These are phyloP conservation scores for Phytophthora sp. DNA, from an alignment of 352 stramenopile genomes.

Conservation along the genomic window DNA sequence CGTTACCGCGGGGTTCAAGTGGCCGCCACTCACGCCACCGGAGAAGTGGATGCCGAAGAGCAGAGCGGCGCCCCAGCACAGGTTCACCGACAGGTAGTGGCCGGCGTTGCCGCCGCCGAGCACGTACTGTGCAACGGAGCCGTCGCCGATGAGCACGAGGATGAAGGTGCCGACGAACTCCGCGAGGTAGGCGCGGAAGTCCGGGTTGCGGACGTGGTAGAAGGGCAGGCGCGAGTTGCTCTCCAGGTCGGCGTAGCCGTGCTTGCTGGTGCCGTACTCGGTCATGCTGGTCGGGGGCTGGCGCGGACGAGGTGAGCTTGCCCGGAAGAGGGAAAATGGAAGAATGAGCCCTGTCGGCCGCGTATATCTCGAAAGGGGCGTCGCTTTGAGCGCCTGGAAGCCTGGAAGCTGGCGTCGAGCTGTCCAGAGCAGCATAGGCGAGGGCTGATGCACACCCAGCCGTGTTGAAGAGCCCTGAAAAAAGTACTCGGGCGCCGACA, in stretches of 20 bases:
- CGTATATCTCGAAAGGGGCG: too few relatives aligned
- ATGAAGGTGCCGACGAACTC: constrained; percentile 75
- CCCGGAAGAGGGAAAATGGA: constrained; percentile 17
- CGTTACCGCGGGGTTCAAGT: constrained; percentile 72
- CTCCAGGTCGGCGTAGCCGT: constrained; percentile 39
- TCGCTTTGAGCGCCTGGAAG: too few relatives aligned
- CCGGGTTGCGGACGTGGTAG: constrained; percentile 36
- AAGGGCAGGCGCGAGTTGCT: constrained; percentile 32
- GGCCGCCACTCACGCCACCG: constrained; percentile 58
- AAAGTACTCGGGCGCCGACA: constrained; percentile 17
- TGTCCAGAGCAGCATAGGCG: too few relatives aligned
- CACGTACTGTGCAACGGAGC: constrained; percentile 63
- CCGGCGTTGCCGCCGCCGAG: constrained; percentile 50
- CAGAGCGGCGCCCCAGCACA: constrained; percentile 67
- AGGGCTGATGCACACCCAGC: constrained; percentile 16
- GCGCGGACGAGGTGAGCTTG: constrained; percentile 11
- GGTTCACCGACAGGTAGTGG: constrained; percentile 56
- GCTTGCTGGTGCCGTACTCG: constrained; percentile 42
- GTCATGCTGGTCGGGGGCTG: constrained; percentile 24
- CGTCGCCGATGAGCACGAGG: constrained; percentile 64
- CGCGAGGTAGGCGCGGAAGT: constrained; percentile 60
- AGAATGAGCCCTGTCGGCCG: constrained; percentile 28
- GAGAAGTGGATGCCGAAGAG: constrained; percentile 67
- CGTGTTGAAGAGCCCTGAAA: constrained; percentile 16
- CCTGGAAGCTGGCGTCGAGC: constrained; percentile 13